Conservation (phyloP, 2,329 filamentous ascomycete genomes). For the Aspergillus ochraceus region DNA sequence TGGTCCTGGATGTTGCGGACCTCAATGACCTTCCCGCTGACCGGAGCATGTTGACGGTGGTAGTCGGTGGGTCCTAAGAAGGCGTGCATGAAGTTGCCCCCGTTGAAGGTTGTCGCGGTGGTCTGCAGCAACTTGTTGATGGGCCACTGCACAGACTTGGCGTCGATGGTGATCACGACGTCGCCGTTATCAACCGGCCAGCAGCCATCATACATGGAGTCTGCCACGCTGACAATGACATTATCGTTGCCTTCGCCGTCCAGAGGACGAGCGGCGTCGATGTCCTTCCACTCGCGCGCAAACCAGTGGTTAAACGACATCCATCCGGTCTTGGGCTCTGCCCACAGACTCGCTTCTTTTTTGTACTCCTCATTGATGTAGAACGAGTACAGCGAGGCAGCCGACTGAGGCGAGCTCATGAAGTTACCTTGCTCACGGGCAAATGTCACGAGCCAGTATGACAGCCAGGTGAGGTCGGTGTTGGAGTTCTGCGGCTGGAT, state of each 20-base stretch:
- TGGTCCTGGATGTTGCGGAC: slow-evolving; percentile 4
- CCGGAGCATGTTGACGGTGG: background rate
- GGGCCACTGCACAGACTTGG: background rate
- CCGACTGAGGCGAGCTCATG: slow-evolving; percentile 11
- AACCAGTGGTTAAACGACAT: slow-evolving; percentile 16
- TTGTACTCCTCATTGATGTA: slow-evolving; percentile 5
- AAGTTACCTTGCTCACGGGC: slow-evolving; percentile 7
- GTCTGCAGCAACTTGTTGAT: background rate
- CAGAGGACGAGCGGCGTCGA: slow-evolving; percentile 3
- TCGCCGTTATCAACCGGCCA: background rate
- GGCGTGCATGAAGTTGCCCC: background rate
- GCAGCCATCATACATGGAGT: slow-evolving; percentile 4
- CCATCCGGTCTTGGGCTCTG: slow-evolving; percentile 8
- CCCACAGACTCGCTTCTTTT: background rate
- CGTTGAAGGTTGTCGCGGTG: background rate
- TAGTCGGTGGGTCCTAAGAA: background rate
- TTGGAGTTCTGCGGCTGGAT: background rate
- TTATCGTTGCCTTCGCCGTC: background rate
- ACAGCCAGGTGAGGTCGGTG: slow-evolving; percentile 11
- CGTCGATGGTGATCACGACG: background rate
- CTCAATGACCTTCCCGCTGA: background rate
- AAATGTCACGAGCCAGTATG: slow-evolving; percentile 13
- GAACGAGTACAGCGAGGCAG: slow-evolving; percentile 7
- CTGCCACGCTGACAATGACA: slow-evolving; percentile 6
- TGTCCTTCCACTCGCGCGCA: slow-evolving; percentile 3